phyloP scores from a whole-genome alignment of 306 rosid species.

The Quercus suber region DNA sequence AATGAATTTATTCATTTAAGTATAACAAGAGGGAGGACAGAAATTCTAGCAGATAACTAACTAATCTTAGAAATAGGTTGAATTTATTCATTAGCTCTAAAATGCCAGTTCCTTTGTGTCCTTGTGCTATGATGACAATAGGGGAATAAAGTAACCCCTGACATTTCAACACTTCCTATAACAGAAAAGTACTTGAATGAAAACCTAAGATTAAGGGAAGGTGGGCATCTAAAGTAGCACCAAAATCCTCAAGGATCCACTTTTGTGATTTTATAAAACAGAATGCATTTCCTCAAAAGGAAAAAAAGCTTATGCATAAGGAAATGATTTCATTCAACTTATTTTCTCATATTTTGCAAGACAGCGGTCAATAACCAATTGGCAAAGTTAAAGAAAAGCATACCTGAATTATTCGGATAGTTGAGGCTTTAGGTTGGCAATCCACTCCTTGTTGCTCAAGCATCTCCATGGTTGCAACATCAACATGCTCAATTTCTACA shows the following conservation, averaged over 20 bases:
- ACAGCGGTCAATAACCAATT: too few relatives aligned
- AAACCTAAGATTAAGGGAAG: neutral
- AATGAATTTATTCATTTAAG: neutral
- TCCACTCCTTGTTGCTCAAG: conserved; percentile 92
- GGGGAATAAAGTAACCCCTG: too few relatives aligned
- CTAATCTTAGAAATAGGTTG: neutral
- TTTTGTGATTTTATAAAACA: too few relatives aligned
- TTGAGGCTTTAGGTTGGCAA: conserved; percentile 91
- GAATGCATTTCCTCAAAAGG: neutral
- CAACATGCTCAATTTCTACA: conserved; percentile 87
- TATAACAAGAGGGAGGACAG: neutral
- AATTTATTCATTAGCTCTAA: neutral
- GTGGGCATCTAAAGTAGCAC: neutral
- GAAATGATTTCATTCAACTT: neutral
- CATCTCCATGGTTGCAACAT: conserved; percentile 80
- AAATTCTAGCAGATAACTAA: too few relatives aligned
- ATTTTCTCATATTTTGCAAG: neutral
- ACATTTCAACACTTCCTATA: too few relatives aligned
- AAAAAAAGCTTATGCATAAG: neutral
- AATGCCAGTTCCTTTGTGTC: too few relatives aligned
- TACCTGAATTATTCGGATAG: conserved; percentile 84
- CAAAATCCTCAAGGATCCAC: neutral
- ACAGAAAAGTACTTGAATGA: too few relatives aligned
- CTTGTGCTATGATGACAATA: too few relatives aligned
- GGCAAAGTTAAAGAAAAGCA: neutral